A percentile compares a stretch with the other conserved stretches of the same genome.
Conservation (phyloP, 805 yeast genomes). For the Ogataea allantospora region DNA sequence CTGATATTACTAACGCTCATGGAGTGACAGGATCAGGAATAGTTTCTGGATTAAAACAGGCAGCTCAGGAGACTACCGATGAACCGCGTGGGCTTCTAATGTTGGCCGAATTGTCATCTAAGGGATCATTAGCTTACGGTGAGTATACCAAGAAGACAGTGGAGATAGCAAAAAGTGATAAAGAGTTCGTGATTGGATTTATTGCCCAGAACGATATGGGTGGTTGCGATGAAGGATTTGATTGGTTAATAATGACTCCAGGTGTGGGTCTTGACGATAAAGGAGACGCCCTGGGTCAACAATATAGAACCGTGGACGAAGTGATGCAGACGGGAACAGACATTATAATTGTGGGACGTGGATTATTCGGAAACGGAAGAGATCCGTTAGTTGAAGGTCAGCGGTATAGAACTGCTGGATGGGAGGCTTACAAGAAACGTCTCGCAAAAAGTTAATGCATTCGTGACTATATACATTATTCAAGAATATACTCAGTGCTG, state of each 20-base stretch:
- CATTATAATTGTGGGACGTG: conserved; percentile 97
- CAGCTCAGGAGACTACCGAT: conserved; percentile 62
- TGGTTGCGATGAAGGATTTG: conserved; percentile 79
- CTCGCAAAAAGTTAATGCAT: conserved; percentile 14
- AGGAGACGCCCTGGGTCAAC: conserved; percentile 95
- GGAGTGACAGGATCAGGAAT: conserved; percentile 96
- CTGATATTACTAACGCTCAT: conserved; percentile 96
- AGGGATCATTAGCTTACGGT: conserved; percentile 92
- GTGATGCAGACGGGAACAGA: conserved; percentile 88
- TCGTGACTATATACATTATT: conserved; percentile 8
- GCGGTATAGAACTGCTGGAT: conserved; percentile 89
- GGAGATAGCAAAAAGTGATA: conserved; percentile 80
- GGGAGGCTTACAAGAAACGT: conserved; percentile 77
- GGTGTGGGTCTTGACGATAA: conserved; percentile 98
- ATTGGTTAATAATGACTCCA: conserved; percentile 96
- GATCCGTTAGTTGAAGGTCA: conserved; percentile 85
- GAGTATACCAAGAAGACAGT: conserved; percentile 85
- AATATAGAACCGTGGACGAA: conserved; percentile 86
- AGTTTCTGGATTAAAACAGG: conserved; percentile 82
- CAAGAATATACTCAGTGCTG: conserved; percentile 25
- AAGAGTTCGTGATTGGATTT: conserved; percentile 91
- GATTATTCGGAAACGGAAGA: conserved; percentile 90
- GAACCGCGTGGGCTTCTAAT: conserved; percentile 89
- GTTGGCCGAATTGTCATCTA: conserved; percentile 93
- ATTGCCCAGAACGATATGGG: conserved; percentile 92